Percentiles rank a stretch among this genome's conserved stretches.
Evolutionary conservation across 345 rosid genomes (phyloP).

Genomic region (Arabidopsis arenosa): DNA sequence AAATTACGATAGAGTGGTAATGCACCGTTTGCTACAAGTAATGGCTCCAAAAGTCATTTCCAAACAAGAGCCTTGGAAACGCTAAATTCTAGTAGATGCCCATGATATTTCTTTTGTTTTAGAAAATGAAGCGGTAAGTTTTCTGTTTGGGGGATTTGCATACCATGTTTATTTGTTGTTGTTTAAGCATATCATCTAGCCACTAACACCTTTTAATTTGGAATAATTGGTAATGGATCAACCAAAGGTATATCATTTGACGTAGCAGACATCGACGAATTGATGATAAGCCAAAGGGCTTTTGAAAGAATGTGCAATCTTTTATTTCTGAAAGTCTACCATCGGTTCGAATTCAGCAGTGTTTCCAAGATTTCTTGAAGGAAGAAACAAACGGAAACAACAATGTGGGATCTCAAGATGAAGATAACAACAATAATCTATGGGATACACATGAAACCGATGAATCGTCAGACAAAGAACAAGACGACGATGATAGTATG

Average conservation of each 20-base stretch:
- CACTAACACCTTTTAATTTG: not conserved
- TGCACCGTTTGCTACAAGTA: constrained; percentile 41
- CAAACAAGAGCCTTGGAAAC: constrained; percentile 9
- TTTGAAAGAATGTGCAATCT: constrained; percentile 35
- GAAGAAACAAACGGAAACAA: too few relatives aligned
- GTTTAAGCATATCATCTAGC: not conserved
- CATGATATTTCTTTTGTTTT: constrained; percentile 29
- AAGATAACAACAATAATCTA: not conserved
- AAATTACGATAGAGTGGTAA: not conserved
- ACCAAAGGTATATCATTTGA: not conserved
- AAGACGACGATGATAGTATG: too few relatives aligned
- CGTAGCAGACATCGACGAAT: not conserved
- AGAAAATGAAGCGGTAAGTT: constrained; percentile 10
- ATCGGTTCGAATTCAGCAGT: not conserved
- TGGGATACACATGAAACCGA: too few relatives aligned
- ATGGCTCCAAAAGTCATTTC: constrained; percentile 26
- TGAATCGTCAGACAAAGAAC: too few relatives aligned
- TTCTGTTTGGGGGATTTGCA: not conserved
- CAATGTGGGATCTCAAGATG: not conserved
- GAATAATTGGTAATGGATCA: not conserved
- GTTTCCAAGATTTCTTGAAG: not conserved
- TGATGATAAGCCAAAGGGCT: not conserved
- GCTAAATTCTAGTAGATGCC: constrained; percentile 29
- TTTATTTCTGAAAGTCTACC: constrained; percentile 15
- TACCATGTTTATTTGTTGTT: not conserved